phyloP scores from a whole-genome alignment of 768 basidiomycete genomes.

The Auricularia sp. region DNA sequence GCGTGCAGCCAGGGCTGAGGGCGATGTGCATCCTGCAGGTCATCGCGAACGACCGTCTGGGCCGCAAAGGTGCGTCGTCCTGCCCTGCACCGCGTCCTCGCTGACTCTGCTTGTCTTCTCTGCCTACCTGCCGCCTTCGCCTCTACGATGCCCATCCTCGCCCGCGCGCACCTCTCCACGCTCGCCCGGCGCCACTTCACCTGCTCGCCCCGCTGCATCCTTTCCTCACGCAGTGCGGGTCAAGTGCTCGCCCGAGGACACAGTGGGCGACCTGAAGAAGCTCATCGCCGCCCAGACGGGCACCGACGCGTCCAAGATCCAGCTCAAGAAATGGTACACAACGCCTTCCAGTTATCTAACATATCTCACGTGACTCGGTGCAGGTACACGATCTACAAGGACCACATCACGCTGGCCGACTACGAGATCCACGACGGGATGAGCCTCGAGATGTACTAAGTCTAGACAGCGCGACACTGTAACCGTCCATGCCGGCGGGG shows the following conservation, averaged over 20 bases:
- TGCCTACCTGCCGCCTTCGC: not conserved
- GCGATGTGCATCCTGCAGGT: conserved; percentile 37
- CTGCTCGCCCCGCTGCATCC: conserved; percentile 2
- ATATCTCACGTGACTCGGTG: not conserved
- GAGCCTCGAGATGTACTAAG: conserved; percentile 86
- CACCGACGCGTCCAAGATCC: conserved; percentile 75
- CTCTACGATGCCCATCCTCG: no score
- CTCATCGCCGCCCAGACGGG: conserved; percentile 96
- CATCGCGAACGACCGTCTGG: conserved; percentile 92
- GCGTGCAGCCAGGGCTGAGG: not conserved
- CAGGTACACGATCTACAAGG: conserved; percentile 94
- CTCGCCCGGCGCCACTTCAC: not conserved
- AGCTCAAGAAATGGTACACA: conserved; percentile 91
- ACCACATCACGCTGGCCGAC: conserved; percentile 87
- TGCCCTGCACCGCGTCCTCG: not conserved
- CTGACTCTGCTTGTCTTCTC: not conserved
- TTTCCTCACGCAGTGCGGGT: conserved; percentile 58
- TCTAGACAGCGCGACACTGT: not conserved
- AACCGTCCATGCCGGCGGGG: no score
- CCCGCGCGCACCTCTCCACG: no score
- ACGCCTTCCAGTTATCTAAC: not conserved
- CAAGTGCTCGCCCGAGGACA: conserved; percentile 92
- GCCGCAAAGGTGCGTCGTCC: conserved; percentile 69
- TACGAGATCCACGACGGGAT: conserved; percentile 91
- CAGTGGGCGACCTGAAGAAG: conserved; percentile 94